These are phyloP conservation scores for Brettanomyces sp. DNA, from an alignment of 805 yeast genomes.

Conservation along the genomic window DNA sequence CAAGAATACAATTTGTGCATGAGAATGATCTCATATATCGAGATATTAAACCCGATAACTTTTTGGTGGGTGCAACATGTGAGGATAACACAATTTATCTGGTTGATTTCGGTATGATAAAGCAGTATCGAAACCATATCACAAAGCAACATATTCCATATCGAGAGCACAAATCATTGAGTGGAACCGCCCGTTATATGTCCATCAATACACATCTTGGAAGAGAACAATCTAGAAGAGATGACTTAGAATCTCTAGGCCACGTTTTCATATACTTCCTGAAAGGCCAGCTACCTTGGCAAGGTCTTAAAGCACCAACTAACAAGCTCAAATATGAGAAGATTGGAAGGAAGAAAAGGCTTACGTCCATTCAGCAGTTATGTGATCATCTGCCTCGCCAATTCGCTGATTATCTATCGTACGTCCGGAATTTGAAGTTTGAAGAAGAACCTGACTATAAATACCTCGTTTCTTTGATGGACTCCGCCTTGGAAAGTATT, in stretches of 20 bases:
- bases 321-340: slow-evolving; percentile 76
- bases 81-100: slow-evolving; percentile 51
- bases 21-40: slow-evolving; percentile 69
- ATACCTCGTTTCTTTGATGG: slow-evolving; percentile 52
- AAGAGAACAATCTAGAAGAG: slow-evolving; percentile 75
- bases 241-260: slow-evolving; percentile 73
- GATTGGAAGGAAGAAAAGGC: slow-evolving; percentile 72
- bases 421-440: slow-evolving; percentile 60
- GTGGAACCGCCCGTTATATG: slow-evolving; percentile 85
- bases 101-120: slow-evolving; percentile 84
- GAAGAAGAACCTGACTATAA: slow-evolving; percentile 77
- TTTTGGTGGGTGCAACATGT: slow-evolving; percentile 57
- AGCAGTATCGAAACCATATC: slow-evolving; percentile 72
- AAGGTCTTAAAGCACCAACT: slow-evolving; percentile 83
- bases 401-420: slow-evolving; percentile 63
- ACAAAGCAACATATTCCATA: slow-evolving; percentile 78
- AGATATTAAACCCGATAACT: slow-evolving; percentile 80
- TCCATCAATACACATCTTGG: slow-evolving; percentile 84
- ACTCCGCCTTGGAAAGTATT: slow-evolving; percentile 46
- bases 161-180: slow-evolving; percentile 67
- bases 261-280: slow-evolving; percentile 75
- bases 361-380: slow-evolving; percentile 53
- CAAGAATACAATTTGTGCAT: slow-evolving; percentile 63
- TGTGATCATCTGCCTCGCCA: slow-evolving; percentile 61
- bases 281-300: slow-evolving; percentile 81